phyloP scores from a whole-genome alignment of 1,139 yeast species.

The Hansenula sp. region DNA sequence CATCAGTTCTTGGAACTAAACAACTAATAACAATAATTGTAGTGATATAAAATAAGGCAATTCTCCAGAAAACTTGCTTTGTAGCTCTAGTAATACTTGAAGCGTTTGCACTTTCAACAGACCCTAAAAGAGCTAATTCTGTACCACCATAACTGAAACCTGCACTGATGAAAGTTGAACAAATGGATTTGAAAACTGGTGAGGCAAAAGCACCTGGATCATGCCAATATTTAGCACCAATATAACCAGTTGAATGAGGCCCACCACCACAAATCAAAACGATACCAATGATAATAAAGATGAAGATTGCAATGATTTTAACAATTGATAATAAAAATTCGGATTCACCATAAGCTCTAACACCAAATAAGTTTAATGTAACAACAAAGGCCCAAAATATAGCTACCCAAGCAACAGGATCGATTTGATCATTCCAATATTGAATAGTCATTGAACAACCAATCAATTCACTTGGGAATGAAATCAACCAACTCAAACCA shows the following conservation, averaged over 20 bases:
- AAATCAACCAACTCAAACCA: conserved; percentile 83
- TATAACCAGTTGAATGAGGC: conserved; percentile 42
- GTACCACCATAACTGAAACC: conserved; percentile 79
- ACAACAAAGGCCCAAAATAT: conserved; percentile 48
- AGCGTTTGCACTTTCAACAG: conserved; percentile 75
- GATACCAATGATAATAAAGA: conserved; percentile 64
- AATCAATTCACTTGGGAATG: conserved; percentile 78
- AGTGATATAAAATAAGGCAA: conserved; percentile 67
- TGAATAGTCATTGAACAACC: conserved; percentile 73
- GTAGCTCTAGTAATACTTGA: conserved; percentile 68
- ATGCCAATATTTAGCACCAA: conserved; percentile 70
- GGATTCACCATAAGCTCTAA: conserved; percentile 64
- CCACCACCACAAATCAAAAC: conserved; percentile 59
- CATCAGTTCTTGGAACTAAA: conserved; percentile 50
- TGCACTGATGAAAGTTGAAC: conserved; percentile 61
- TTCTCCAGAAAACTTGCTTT: conserved; percentile 61
- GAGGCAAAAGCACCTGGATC: conserved; percentile 55
- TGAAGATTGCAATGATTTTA: conserved; percentile 55
- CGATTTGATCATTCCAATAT: conserved; percentile 69
- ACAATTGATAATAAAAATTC: conserved; percentile 54
- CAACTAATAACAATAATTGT: conserved; percentile 59
- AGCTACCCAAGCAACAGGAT: conserved; percentile 62
- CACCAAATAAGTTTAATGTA: conserved; percentile 54
- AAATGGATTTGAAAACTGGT: conserved; percentile 58
- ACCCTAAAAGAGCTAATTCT: conserved; percentile 68